Conservation (phyloP, 2,329 filamentous ascomycete species). For the Ustulina deusta region DNA sequence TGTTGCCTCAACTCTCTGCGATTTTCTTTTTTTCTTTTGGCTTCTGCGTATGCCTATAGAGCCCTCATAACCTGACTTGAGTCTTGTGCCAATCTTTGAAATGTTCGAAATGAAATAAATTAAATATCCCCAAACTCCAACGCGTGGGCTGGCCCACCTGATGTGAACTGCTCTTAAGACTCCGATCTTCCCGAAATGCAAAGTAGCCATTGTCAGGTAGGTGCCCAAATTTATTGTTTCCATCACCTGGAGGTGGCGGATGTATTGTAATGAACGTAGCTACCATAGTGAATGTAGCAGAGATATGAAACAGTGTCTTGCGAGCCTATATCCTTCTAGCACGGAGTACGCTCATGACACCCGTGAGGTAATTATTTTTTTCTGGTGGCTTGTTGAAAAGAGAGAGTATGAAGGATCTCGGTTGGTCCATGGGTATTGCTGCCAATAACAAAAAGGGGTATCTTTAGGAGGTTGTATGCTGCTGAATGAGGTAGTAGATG, state of each 20-base stretch:
- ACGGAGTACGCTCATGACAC: slow-evolving; percentile 21
- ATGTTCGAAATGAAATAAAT: slow-evolving; percentile 10
- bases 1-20: slow-evolving; percentile 9
- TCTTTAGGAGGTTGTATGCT: slow-evolving; percentile 21
- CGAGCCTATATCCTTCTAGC: slow-evolving; percentile 29
- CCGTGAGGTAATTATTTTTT: slow-evolving; percentile 26
- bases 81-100: slow-evolving; percentile 32
- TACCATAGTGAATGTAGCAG: background rate
- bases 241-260: background rate
- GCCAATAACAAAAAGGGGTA: slow-evolving; percentile 34
- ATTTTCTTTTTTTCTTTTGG: background rate
- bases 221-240: slow-evolving; percentile 9
- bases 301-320: slow-evolving; percentile 26
- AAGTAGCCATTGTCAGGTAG: background rate
- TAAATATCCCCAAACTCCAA: slow-evolving; percentile 26
- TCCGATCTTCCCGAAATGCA: background rate
- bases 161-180: slow-evolving; percentile 3
- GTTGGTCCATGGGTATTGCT: slow-evolving; percentile 13
- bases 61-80: slow-evolving; percentile 25
- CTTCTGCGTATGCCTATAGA: slow-evolving; percentile 13
- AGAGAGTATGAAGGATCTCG: slow-evolving; percentile 3
- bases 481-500: slow-evolving; percentile 9
- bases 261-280: slow-evolving; percentile 15
- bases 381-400: slow-evolving; percentile 23
- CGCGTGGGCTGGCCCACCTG: slow-evolving; percentile 9